Base-by-base conservation (phyloP, 352 stramenopile genomes). In the Pythium scleroteichum region DNA sequence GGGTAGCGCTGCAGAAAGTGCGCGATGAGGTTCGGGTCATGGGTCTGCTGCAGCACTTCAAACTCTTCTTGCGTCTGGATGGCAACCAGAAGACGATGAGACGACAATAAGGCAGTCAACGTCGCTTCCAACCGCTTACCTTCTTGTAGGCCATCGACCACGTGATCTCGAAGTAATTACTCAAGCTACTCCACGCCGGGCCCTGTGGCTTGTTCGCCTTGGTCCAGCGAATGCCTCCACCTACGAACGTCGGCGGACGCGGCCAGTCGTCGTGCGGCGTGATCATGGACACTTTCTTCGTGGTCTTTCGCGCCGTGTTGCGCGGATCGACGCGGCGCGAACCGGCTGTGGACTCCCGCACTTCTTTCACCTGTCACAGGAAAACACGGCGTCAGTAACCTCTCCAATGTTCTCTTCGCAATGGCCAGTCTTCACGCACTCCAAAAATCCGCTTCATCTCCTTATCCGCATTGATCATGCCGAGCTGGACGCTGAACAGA, bases 391-490 rank as follows among this genome's bases (percentile, higher is more conserved):
- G 29, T 35, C 29, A 35, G 29, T 10, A 10, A 10, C 10, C 29
- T 35, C 29, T 10, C 10, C 29, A 35, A 35, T 35, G 5, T 35
- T 35, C 29, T 35, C 29, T 10, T n/a, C n/a, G n/a, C 5, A 10
- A 35, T 35, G 29, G 29, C 10, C 10, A 5, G 10, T 26, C 38
- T 1, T 51, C n/a, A 45, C 74, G 17, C 59, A 95, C 85, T 20
- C 84, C 84, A 71, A 95, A 94, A 56, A 95, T 89, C 40, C 86
- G 82, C 69, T 92, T 94, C 86, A 95, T 94, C 68, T 95, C 86
- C 62, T 88, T 92, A 60, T 95, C 86, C 17, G 86, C 86, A 50
- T 95, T 95, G 47, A 90, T 77, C 53, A 88, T 80, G 41, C 78
- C 72, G 35, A 92, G 63, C 29, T 93, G 73, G 17, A 92, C 86